Evolutionary conservation across 148 eudicot species (phyloP).

Genomic region (Cornus controversa): DNA sequence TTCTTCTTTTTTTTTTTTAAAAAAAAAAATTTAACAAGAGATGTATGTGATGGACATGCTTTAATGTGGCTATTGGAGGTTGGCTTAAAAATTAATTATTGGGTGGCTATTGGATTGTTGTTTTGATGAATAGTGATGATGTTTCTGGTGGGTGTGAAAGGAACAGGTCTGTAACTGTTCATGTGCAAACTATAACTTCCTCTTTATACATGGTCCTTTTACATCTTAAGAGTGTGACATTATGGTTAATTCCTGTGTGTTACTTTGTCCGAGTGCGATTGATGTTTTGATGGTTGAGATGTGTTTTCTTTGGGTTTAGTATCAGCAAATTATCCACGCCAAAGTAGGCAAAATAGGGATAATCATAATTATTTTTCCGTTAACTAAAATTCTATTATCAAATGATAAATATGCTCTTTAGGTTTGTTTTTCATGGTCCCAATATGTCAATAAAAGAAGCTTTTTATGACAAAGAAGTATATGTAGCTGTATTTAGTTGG

Average conservation of each 20-base stretch:
- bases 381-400: not conserved
- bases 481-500: not conserved
- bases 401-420: too few species aligned
- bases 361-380: not conserved
- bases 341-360: constrained; percentile 4
- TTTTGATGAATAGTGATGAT: not conserved
- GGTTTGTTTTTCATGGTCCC: too few species aligned
- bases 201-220: not conserved
- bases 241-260: not conserved
- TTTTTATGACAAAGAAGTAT: not conserved
- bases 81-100: not conserved
- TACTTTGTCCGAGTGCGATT: not conserved
- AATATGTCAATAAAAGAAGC: too few species aligned
- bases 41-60: not conserved
- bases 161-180: not conserved
- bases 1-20: too few species aligned
- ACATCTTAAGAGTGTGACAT: not conserved
- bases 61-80: not conserved
- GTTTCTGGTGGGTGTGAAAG: not conserved
- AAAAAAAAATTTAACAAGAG: not conserved
- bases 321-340: not conserved
- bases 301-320: not conserved
- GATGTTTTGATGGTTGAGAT: not conserved
- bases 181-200: not conserved
- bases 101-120: not conserved